Evolutionary conservation across 1,284 basidiomycete species (phyloP).

Genomic region (Microstroma glucosiphilum): DNA sequence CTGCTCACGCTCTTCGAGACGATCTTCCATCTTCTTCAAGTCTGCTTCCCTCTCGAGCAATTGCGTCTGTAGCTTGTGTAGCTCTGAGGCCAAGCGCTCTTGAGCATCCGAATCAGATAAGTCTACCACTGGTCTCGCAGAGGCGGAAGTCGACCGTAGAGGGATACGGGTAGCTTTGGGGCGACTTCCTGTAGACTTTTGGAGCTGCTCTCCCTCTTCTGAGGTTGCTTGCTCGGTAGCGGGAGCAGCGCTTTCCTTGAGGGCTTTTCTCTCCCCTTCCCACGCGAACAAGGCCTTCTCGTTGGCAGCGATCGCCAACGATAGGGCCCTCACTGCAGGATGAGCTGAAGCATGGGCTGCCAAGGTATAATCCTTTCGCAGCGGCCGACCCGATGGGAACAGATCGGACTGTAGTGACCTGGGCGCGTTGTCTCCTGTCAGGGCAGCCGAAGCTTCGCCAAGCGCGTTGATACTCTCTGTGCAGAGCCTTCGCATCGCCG

Average conservation of each 20-base stretch:
- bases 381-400: not conserved
- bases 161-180: not conserved
- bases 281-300: not conserved
- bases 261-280: not conserved
- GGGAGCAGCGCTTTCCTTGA: not conserved
- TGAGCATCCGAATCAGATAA: not conserved
- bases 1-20: not conserved
- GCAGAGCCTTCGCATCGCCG: slow-evolving; percentile 1
- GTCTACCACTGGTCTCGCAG: not conserved
- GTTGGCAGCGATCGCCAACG: not conserved
- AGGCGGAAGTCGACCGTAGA: not conserved
- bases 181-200: not conserved
- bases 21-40: not conserved
- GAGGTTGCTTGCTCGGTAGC: not conserved
- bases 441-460: not conserved
- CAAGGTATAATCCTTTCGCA: not conserved
- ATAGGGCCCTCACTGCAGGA: not conserved
- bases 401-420: slow-evolving; percentile 1
- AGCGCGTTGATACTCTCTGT: slow-evolving; percentile 1
- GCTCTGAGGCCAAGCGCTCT: not conserved
- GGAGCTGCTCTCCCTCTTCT: not conserved
- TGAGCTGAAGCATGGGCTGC: not conserved
- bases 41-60: slow-evolving; percentile 1
- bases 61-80: not conserved
- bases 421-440: not conserved